Conservation (phyloP, 495 filamentous ascomycete genomes). For the Podospora pseudopauciseta region DNA sequence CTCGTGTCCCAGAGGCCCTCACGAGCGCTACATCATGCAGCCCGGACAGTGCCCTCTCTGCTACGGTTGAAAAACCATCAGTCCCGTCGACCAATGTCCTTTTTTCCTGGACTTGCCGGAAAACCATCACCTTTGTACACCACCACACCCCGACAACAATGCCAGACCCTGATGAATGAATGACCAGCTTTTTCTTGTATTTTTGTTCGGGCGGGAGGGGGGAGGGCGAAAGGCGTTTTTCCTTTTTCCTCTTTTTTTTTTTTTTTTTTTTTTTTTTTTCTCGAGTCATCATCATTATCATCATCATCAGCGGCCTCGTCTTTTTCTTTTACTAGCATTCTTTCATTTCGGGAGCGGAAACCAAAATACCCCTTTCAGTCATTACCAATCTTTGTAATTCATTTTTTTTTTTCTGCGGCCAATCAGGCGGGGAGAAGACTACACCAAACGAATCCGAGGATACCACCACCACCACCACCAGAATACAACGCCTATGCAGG, state of each 20-base stretch:
- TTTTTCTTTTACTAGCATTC: neutral
- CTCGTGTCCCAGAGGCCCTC: slow-evolving; percentile 62
- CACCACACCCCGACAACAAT: neutral
- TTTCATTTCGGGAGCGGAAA: slow-evolving; percentile 6
- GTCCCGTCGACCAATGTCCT: no score
- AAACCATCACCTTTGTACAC: neutral
- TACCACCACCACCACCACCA: no score
- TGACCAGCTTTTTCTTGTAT: neutral
- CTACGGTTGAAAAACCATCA: slow-evolving; percentile 37
- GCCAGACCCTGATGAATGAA: neutral
- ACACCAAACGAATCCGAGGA: neutral
- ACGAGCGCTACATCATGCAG: slow-evolving; percentile 69
- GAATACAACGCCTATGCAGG: neutral
- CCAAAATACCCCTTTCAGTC: neutral
- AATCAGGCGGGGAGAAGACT: neutral
- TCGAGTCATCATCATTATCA: neutral
- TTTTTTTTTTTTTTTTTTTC: neutral
- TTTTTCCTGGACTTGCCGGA: no score
- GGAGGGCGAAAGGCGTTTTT: neutral
- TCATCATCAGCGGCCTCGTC: neutral
- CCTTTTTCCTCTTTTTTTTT: neutral
- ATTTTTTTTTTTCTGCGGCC: no score
- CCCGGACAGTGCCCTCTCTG: slow-evolving; percentile 65
- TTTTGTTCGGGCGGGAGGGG: no score
- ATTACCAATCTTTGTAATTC: neutral